Evolutionary conservation across 768 basidiomycete species (phyloP).

Genomic region (Neoboletus brunneissimus): DNA sequence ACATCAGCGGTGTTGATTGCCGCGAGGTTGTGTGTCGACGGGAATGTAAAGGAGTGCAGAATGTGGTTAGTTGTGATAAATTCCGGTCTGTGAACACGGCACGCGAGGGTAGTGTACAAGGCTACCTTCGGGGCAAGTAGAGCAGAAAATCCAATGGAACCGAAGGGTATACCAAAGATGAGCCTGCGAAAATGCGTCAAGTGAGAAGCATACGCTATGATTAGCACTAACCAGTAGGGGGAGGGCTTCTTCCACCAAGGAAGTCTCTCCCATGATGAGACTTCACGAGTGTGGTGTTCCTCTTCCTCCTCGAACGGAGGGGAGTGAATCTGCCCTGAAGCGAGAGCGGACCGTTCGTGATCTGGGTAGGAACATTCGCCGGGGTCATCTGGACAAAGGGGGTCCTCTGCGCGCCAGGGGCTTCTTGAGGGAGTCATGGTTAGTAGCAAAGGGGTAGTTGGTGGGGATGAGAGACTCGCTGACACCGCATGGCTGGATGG

Average conservation of each 20-base stretch:
- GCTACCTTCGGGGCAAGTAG: constrained; percentile 71
- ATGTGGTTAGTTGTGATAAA: constrained; percentile 27
- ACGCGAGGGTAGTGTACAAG: constrained; percentile 71
- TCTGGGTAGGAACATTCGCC: constrained; percentile 43
- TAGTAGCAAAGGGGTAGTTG: not conserved
- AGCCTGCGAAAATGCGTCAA: constrained; percentile 39
- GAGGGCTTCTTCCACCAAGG: constrained; percentile 81
- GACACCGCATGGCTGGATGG: not conserved
- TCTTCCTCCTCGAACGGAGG: constrained; percentile 21
- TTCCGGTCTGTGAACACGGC: constrained; percentile 63
- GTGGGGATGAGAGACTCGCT: too few species aligned
- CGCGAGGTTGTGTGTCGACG: not conserved
- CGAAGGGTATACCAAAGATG: constrained; percentile 49
- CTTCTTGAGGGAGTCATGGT: constrained; percentile 16
- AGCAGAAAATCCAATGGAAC: constrained; percentile 51
- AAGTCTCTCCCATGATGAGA: constrained; percentile 29
- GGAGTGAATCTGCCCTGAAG: constrained; percentile 5
- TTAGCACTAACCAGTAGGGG: constrained; percentile 57
- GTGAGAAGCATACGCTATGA: not conserved
- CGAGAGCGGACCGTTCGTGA: constrained; percentile 38
- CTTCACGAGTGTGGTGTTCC: constrained; percentile 29
- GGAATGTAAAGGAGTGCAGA: not conserved
- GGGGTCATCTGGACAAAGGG: constrained; percentile 45
- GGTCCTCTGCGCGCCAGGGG: constrained; percentile 6
- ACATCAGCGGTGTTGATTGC: not conserved